Conservation (phyloP, 2,329 filamentous ascomycete species). For the Diaporthe amygdali region DNA sequence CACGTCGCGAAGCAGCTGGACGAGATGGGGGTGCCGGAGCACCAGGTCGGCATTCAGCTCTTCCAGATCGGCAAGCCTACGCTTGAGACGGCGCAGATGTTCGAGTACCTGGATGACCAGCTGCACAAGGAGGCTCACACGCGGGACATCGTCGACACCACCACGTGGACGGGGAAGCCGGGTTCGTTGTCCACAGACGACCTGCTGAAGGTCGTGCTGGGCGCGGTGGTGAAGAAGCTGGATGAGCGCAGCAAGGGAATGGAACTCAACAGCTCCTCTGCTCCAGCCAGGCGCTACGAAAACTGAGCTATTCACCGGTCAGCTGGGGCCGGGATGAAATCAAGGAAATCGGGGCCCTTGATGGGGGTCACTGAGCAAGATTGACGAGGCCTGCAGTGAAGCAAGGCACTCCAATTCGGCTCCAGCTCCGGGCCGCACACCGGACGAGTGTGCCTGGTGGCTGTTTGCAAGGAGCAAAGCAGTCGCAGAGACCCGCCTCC, state of each 20-base stretch:
- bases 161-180: conserved; percentile 20
- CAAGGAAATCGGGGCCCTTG: neutral
- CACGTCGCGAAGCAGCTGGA: conserved; percentile 28
- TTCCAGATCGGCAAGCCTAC: conserved; percentile 29
- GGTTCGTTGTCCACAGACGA: conserved; percentile 28
- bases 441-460: neutral
- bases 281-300: conserved; percentile 17
- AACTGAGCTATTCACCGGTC: neutral
- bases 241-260: conserved; percentile 27
- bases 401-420: neutral
- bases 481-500: neutral
- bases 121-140: conserved; percentile 29
- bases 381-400: neutral
- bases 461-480: neutral
- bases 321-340: neutral
- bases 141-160: conserved; percentile 29
- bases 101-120: conserved; percentile 31
- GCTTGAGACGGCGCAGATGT: conserved; percentile 25
- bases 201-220: conserved; percentile 28
- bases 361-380: neutral
- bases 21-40: conserved; percentile 27
- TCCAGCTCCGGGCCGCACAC: neutral
- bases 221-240: conserved; percentile 30
- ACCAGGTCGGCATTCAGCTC: conserved; percentile 31
- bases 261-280: conserved; percentile 18